phyloP scores from a whole-genome alignment of 495 filamentous ascomycete genomes.

The Bacidia rubella region DNA sequence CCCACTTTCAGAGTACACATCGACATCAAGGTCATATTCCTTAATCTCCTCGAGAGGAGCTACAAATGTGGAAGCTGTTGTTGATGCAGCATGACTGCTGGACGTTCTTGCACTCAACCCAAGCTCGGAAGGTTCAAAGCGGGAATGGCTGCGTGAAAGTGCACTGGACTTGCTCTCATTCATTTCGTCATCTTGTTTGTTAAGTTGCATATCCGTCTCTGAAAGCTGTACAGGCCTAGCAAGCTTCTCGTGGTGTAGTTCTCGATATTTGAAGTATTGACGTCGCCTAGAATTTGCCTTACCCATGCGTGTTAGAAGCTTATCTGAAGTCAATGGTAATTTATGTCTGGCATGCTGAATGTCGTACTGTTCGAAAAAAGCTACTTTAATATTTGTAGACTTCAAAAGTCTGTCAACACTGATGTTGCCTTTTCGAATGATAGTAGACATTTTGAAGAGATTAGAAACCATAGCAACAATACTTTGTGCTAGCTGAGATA shows the following conservation, averaged over 20 bases:
- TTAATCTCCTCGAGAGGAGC: background rate
- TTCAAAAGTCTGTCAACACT: slow-evolving; percentile 15
- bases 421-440: slow-evolving; percentile 19
- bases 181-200: background rate
- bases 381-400: background rate
- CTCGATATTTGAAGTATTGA: slow-evolving; percentile 28
- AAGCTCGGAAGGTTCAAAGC: no score
- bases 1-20: background rate
- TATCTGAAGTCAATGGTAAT: slow-evolving; percentile 10
- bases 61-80: background rate
- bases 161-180: no score
- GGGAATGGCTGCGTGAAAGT: no score
- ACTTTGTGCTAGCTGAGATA: background rate
- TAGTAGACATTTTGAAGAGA: slow-evolving; percentile 1
- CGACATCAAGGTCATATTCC: background rate
- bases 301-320: slow-evolving; percentile 23
- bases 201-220: background rate
- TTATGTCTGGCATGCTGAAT: slow-evolving; percentile 7
- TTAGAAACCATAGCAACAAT: background rate
- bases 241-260: slow-evolving; percentile 27
- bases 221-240: background rate
- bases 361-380: background rate
- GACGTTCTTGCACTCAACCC: background rate
- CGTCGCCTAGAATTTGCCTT: slow-evolving; percentile 28
- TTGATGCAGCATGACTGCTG: background rate